A percentile compares a stretch with the other conserved stretches of the same genome.
These are phyloP conservation scores for Turritis glabra DNA, from an alignment of 345 rosid species.

Conservation along the genomic window DNA sequence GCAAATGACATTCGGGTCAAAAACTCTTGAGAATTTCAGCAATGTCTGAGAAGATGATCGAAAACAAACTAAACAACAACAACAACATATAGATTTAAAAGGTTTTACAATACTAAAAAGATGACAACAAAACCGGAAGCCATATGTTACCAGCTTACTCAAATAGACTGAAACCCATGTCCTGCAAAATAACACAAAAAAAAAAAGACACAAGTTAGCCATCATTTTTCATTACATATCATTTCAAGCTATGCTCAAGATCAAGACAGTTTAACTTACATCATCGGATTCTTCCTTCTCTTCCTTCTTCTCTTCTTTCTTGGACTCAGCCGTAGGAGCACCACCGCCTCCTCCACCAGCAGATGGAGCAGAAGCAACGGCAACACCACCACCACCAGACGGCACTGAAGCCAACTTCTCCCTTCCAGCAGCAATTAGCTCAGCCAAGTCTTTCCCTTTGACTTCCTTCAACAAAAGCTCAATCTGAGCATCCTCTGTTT, in stretches of 20 bases:
- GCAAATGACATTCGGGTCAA: background rate
- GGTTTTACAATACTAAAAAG: no score
- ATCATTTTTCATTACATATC: no score
- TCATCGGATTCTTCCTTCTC: conserved; percentile 85
- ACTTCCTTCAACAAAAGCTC: conserved; percentile 64
- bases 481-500: conserved; percentile 57
- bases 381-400: conserved; percentile 55
- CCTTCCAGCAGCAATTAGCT: conserved; percentile 78
- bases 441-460: conserved; percentile 69
- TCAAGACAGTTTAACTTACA: conserved; percentile 52
- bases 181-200: conserved; percentile 51
- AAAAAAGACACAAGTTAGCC: conserved; percentile 4
- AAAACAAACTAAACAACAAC: conserved; percentile 18
- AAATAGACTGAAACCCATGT: conserved; percentile 65
- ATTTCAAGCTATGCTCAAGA: background rate
- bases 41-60: background rate
- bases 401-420: conserved; percentile 85
- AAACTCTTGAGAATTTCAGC: conserved; percentile 4
- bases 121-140: conserved; percentile 1
- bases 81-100: conserved; percentile 14
- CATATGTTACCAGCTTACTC: conserved; percentile 36
- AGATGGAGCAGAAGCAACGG: conserved; percentile 40
- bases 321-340: conserved; percentile 61
- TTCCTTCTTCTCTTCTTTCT: conserved; percentile 80
- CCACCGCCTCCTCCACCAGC: conserved; percentile 45